Percentiles rank a stretch among this genome's conserved stretches.
These are phyloP conservation scores for Aspergillus quadrilineatus DNA, from an alignment of 2,329 filamentous ascomycete species.

Conservation along the genomic window DNA sequence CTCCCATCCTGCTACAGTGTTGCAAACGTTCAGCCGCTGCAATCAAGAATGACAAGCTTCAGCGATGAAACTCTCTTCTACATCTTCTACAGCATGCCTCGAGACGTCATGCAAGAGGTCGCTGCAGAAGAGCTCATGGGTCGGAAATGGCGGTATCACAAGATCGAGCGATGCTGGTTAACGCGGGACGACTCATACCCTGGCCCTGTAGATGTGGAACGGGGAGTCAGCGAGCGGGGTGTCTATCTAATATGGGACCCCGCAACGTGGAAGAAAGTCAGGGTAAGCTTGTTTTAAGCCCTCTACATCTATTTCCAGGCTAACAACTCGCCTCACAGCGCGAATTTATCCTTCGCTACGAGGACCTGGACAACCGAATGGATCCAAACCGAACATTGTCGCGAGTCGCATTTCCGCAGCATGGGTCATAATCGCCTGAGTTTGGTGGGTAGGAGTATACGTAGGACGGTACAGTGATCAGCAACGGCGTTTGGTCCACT, in stretches of 20 bases:
- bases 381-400: constrained; percentile 39
- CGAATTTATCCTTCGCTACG: constrained; percentile 51
- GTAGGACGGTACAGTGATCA: constrained; percentile 20
- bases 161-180: constrained; percentile 53
- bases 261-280: constrained; percentile 50
- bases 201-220: constrained; percentile 49
- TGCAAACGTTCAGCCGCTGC: constrained; percentile 63
- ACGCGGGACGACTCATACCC: constrained; percentile 50
- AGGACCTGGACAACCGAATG: constrained; percentile 50
- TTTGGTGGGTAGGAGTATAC: constrained; percentile 7
- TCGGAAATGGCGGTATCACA: constrained; percentile 55
- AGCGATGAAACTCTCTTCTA: constrained; percentile 66
- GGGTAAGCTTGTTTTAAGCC: constrained; percentile 34
- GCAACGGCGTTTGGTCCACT: constrained; percentile 36
- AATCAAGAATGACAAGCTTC: constrained; percentile 59
- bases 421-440: constrained; percentile 34
- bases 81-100: constrained; percentile 68
- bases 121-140: constrained; percentile 62
- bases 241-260: constrained; percentile 54
- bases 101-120: constrained; percentile 65
- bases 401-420: constrained; percentile 38
- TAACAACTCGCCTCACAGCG: constrained; percentile 33
- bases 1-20: constrained; percentile 65
- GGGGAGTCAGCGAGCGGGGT: constrained; percentile 50
- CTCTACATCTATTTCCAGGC: constrained; percentile 14